Evolutionary conservation across 2,329 filamentous ascomycete species (phyloP).

Genomic region (Torrubiella hemipterigena): DNA sequence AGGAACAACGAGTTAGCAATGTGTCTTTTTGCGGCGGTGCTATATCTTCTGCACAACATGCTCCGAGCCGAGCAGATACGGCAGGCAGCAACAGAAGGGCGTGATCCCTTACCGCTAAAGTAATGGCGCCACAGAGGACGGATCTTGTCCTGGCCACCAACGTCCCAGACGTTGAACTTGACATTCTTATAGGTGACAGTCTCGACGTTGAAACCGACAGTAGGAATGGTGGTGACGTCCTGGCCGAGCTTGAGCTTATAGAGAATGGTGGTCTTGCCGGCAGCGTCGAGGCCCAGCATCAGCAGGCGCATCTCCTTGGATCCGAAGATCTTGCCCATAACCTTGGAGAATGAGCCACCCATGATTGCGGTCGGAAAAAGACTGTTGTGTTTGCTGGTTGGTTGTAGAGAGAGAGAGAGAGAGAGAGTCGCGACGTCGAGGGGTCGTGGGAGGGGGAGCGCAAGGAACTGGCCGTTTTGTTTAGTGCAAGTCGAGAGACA

Average conservation of each 20-base stretch:
- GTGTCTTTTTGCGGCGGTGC: background rate
- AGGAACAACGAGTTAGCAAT: constrained; percentile 5
- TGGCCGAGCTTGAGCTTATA: constrained; percentile 99
- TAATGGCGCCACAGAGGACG: constrained; percentile 95
- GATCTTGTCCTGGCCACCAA: constrained; percentile 98
- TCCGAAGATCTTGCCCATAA: constrained; percentile 98
- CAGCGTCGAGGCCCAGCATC: constrained; percentile 95
- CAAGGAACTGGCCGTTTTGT: too few relatives aligned
- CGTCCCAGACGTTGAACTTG: constrained; percentile 99
- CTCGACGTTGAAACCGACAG: constrained; percentile 98
- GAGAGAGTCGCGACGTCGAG: too few relatives aligned
- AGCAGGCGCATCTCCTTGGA: constrained; percentile 98
- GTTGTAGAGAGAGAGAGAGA: background rate
- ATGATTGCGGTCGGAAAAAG: too few relatives aligned
- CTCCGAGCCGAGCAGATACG: background rate
- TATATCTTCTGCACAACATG: too few relatives aligned
- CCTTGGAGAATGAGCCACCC: constrained; percentile 88
- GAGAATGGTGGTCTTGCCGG: constrained; percentile 97
- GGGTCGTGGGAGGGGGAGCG: too few relatives aligned
- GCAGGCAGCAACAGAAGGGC: background rate
- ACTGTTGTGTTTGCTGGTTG: constrained; percentile 8
- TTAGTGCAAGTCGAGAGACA: too few relatives aligned
- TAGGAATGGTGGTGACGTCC: constrained; percentile 96
- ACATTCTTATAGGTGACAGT: constrained; percentile 98
- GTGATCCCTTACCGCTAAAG: constrained; percentile 55